Conservation (phyloP, 2,329 filamentous ascomycete species). For the Alternaria metachromatica region DNA sequence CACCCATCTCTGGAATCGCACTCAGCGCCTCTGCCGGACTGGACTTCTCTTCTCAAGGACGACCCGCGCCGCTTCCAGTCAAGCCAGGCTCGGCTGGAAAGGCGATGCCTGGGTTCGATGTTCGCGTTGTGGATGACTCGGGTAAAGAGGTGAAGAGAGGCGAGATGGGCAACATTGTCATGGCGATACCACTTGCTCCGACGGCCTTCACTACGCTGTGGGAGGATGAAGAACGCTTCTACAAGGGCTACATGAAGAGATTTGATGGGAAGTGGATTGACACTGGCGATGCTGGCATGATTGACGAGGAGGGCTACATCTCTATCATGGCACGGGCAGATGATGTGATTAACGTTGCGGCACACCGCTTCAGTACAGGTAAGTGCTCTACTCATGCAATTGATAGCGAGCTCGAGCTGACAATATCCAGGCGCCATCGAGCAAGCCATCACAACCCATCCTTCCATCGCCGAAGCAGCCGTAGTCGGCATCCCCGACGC, state of each 20-base stretch:
- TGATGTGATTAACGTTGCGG: slow-evolving; percentile 95
- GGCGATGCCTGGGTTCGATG: slow-evolving; percentile 89
- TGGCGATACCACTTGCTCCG: slow-evolving; percentile 81
- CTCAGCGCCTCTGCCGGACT: slow-evolving; percentile 68
- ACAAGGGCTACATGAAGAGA: slow-evolving; percentile 80
- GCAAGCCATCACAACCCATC: slow-evolving; percentile 85
- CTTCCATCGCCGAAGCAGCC: slow-evolving; percentile 79
- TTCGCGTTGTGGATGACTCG: slow-evolving; percentile 81
- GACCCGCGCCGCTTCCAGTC: slow-evolving; percentile 62
- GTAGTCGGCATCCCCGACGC: slow-evolving; percentile 85
- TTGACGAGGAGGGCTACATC: slow-evolving; percentile 74
- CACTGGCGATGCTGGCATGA: slow-evolving; percentile 87
- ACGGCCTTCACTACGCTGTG: slow-evolving; percentile 87
- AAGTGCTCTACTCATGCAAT: slow-evolving; percentile 35
- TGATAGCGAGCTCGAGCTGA: slow-evolving; percentile 5
- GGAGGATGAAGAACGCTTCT: slow-evolving; percentile 85
- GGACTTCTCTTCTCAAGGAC: slow-evolving; percentile 55
- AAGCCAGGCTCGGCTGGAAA: slow-evolving; percentile 90
- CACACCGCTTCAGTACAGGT: slow-evolving; percentile 89
- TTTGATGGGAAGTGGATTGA: slow-evolving; percentile 86
- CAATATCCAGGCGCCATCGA: slow-evolving; percentile 74
- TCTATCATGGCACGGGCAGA: slow-evolving; percentile 72
- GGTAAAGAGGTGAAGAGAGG: slow-evolving; percentile 74
- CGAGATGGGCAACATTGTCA: slow-evolving; percentile 89
- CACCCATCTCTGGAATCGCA: slow-evolving; percentile 71